Base-by-base conservation (phyloP, 257 asterid genomes). In the Penstemon davidsonii region DNA sequence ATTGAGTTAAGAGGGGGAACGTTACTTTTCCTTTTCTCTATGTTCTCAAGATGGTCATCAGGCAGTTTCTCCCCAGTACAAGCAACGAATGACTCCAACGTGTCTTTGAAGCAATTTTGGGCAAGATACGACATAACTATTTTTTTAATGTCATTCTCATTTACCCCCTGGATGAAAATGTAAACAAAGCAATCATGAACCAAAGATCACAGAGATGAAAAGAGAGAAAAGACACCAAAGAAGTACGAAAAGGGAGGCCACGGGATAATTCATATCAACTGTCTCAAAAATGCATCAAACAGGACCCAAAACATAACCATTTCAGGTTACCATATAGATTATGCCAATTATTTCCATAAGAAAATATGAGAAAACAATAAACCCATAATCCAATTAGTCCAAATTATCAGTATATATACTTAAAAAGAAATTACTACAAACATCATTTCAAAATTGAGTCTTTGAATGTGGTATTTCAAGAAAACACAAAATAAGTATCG, bases 1-100 rank as follows among this genome's bases (percentile, higher is more conserved):
- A 50, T 38, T 47, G 42, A 53, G 55, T 39, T 62, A 15, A 45
- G 57, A 50, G 59, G 49, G 54, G 41, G 11, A 44, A 49, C 54
- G 66, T 75, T 88, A 90, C 99, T 75, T 82, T 88, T 91, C 79
- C 95, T 79, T 78, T 75, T 88, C 80, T 85, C 96, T 86, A 90
- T 90, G 75, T 86, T 83, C 78, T 85, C 90, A 15, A 87, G 78
- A 74, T 78, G 71, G 78, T 73, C 85, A 36, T 62, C 72, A 54
- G 89, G 66, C 69, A 79, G 89, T 74, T 79, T 78, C 81, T 83
- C 72, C 67, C 92, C 96, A 47, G 87, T 81, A 71, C 85, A 78
- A 67, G 90, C 70, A 73, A 77, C 68, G 62, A 90, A 90, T 0
- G 97, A 85, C 71, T 88, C 92, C 70, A 86, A 70, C 0, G 97